Evolutionary conservation across 805 yeast species (phyloP), one percentile per base, ranked within the genome.

Genomic region (Cyberlindnera saturnus): DNA sequence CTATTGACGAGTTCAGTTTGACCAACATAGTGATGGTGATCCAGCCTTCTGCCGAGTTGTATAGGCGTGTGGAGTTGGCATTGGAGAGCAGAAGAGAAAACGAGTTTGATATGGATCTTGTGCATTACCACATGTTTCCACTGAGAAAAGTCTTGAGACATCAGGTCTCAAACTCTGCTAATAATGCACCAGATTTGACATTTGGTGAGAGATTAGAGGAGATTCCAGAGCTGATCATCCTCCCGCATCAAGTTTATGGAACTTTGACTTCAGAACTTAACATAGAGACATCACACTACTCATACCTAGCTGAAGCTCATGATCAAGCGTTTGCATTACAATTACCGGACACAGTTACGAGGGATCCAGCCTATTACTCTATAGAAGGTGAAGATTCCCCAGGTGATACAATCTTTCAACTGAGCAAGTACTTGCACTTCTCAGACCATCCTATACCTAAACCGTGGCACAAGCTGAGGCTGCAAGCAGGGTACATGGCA

Each of bases 361-460:
- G 45, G 32, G 41, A 50, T 31, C 52, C 45, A 32, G 46, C 59
- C 11, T 51, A 53, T 18, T 48, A 47, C 16, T 51, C 52, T 15
- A 43, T 49, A 15, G 41, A 46, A 9, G 32, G 37, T 4, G 28
- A 60, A 13, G 40, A 35, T 3, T 34, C 32, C n/a, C 47, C 51
- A 16, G 55, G 52, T 33, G 53, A 53, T 16, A 32, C 40, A 14
- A 37, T 51, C 6, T 46, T 63, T 6, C 46, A 53, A 6, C 56
- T 64, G 10, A 59, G 72, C 5, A 73, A 71, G 52, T 64, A 77
- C 42, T 57, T 80, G 28, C 89, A 82, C 56, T 82, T 76, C 57
- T 75, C 83, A 3, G 89, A 82, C 54, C 69, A 71, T 32, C 88
- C 88, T 6, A 59, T 81, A 6, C 77, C 81, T 0, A 81, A 82